Conservation (phyloP, 1,284 basidiomycete genomes). For the Leccinum subspadiceum region DNA sequence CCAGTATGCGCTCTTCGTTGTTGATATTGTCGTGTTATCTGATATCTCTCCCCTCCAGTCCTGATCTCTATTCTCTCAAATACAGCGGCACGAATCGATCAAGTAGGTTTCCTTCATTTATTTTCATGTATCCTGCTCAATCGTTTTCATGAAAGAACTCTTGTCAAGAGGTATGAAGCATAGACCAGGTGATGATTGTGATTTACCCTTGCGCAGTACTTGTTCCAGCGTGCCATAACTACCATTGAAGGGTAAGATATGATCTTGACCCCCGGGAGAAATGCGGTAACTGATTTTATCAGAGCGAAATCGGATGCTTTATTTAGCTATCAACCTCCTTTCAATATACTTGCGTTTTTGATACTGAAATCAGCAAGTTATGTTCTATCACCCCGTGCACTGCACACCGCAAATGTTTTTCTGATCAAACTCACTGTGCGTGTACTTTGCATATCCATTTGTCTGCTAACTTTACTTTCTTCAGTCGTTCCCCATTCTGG, state of each 20-base stretch:
- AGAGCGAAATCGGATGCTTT: constrained; percentile 86
- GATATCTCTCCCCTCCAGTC: constrained; percentile 40
- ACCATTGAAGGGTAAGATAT: constrained; percentile 80
- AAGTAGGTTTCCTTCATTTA: constrained; percentile 44
- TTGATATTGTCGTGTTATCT: background rate
- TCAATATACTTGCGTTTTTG: constrained; percentile 76
- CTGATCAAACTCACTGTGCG: constrained; percentile 68
- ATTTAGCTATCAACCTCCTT: constrained; percentile 89
- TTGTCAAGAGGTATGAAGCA: constrained; percentile 63
- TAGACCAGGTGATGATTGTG: constrained; percentile 1
- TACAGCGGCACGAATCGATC: constrained; percentile 78
- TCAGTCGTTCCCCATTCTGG: constrained; percentile 74
- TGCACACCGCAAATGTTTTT: constrained; percentile 82
- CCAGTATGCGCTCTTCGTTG: constrained; percentile 51
- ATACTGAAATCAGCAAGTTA: constrained; percentile 77
- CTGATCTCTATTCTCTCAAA: constrained; percentile 86
- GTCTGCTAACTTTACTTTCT: constrained; percentile 10
- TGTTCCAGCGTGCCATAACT: constrained; percentile 84
- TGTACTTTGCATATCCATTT: background rate
- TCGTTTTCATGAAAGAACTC: constrained; percentile 58
- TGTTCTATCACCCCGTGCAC: constrained; percentile 64
- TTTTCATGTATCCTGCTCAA: constrained; percentile 4
- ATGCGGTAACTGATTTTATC: constrained; percentile 6
- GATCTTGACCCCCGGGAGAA: background rate
- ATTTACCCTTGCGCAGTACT: constrained; percentile 50